Evolutionary conservation across 2,329 filamentous ascomycete species (phyloP), one percentile per base, ranked within the genome.

Genomic region (Drechslera avenae): DNA sequence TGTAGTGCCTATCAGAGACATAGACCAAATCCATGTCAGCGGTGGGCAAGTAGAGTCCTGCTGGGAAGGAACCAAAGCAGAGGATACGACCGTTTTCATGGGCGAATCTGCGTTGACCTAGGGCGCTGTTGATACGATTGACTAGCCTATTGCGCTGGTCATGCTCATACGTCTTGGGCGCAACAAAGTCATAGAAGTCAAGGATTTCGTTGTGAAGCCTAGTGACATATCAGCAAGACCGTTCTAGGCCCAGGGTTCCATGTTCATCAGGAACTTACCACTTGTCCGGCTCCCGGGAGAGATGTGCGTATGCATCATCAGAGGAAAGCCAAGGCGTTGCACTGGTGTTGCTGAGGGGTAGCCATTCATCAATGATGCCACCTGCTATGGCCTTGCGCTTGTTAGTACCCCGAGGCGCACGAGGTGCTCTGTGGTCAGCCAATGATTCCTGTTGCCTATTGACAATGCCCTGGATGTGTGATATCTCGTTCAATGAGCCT

Each of bases 1-100:
- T 78, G 7, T 76, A 70, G 56, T 85, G 78, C 57, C 84, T 91
- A 19, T 79, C 77, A 1, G 86, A 87, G 42, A 92, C 83, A 44
- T 94, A 82, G 2, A 96, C 94, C 39, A 99, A 79, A 69, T 99
- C 94, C 86, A 99, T 96, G 69, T 99, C 94, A 13, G 90, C 91
- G 1, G 89, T 86, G 5, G 87, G 87, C 8, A 90, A 78, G 67
- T 89, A 90, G 5, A 83, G 65, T 7, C 89, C 91, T 3, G 91
- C 91, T 61, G 91, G 92, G 73, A 92, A 99, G 0, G 94, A 97
- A n/a, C 94, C 94, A 70, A 99, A 99, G 8, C 87, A 81, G 28
- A 83, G 79, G 6, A 97, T 78, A 40, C 86, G 80, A 9, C 86
- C 84, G 72, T 78, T 50, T 14, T 57, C 53, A 14, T 60, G 54